Conservation (phyloP, 1,284 basidiomycete genomes). For the Takashimella tepidaria region DNA sequence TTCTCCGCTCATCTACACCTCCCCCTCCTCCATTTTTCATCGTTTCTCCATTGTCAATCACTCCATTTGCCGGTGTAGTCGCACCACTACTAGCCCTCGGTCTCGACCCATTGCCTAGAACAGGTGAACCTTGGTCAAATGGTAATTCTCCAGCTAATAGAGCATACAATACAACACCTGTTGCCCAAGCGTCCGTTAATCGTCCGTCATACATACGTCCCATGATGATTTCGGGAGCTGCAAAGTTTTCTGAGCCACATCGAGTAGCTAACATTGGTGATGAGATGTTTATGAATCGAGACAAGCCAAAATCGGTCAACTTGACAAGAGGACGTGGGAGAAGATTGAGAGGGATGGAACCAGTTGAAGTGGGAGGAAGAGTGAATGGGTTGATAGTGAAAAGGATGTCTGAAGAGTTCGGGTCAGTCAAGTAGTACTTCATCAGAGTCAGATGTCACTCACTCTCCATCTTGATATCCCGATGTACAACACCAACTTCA, state of each 20-base stretch:
- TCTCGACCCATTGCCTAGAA: constrained; percentile 11
- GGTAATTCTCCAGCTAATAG: constrained; percentile 58
- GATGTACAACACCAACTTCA: constrained; percentile 75
- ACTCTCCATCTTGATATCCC: constrained; percentile 95
- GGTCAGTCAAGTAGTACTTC: background rate
- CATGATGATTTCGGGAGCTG: constrained; percentile 83
- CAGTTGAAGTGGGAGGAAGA: constrained; percentile 34
- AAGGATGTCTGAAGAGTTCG: constrained; percentile 54
- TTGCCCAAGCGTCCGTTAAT: constrained; percentile 83
- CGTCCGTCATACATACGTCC: constrained; percentile 73
- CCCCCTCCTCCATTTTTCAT: constrained; percentile 41
- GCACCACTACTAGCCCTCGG: constrained; percentile 5
- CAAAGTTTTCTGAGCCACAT: constrained; percentile 87
- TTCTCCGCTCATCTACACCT: constrained; percentile 45
- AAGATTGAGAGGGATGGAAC: constrained; percentile 43
- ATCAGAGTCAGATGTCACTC: constrained; percentile 38
- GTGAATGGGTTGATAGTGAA: constrained; percentile 52
- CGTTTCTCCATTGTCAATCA: background rate
- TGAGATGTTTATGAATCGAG: constrained; percentile 71
- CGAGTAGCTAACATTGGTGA: constrained; percentile 72
- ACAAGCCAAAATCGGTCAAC: constrained; percentile 84
- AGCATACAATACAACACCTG: constrained; percentile 76
- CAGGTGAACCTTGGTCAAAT: constrained; percentile 37
- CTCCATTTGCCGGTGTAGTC: background rate
- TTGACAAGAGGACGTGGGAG: constrained; percentile 66